phyloP scores from a whole-genome alignment of 1,139 yeast genomes.

The Candida tropicalis region DNA sequence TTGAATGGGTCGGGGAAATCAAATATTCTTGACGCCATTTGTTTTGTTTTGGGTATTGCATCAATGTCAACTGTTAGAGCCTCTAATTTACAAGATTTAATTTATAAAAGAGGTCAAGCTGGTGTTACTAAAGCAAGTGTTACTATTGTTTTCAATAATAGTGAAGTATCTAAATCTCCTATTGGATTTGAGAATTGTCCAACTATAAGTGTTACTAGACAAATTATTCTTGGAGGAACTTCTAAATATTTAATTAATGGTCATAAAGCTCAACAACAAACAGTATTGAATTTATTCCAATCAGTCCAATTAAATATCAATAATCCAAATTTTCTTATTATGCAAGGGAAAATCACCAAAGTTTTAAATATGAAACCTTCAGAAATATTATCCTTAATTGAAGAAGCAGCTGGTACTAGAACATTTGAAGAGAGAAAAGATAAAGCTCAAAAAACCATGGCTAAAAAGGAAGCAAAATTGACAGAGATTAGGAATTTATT shows the following conservation, averaged over 20 bases:
- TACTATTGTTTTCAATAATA: slow-evolving; percentile 89
- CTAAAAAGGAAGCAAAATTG: slow-evolving; percentile 84
- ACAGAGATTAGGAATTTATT: slow-evolving; percentile 74
- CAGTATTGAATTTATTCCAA: slow-evolving; percentile 87
- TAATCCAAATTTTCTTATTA: slow-evolving; percentile 93
- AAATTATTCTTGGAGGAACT: slow-evolving; percentile 86
- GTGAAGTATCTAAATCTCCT: slow-evolving; percentile 75
- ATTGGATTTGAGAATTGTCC: slow-evolving; percentile 82
- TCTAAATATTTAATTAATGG: slow-evolving; percentile 94
- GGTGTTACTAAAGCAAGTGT: slow-evolving; percentile 98
- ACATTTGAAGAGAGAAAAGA: slow-evolving; percentile 94
- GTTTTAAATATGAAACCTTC: slow-evolving; percentile 94
- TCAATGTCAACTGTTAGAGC: slow-evolving; percentile 95
- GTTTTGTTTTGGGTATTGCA: slow-evolving; percentile 97
- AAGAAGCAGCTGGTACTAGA: slow-evolving; percentile 98
- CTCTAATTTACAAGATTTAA: slow-evolving; percentile 87
- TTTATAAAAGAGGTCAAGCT: slow-evolving; percentile 96
- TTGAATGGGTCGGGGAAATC: slow-evolving; percentile 97
- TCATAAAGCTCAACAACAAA: slow-evolving; percentile 93
- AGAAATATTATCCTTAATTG: slow-evolving; percentile 87
- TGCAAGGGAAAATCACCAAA: slow-evolving; percentile 98
- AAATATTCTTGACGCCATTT: slow-evolving; percentile 92
- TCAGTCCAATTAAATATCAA: slow-evolving; percentile 94
- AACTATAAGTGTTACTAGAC: slow-evolving; percentile 90
- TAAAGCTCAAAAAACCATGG: slow-evolving; percentile 89